Conservation (phyloP, 345 rosid species). For the Populus deltoides region DNA sequence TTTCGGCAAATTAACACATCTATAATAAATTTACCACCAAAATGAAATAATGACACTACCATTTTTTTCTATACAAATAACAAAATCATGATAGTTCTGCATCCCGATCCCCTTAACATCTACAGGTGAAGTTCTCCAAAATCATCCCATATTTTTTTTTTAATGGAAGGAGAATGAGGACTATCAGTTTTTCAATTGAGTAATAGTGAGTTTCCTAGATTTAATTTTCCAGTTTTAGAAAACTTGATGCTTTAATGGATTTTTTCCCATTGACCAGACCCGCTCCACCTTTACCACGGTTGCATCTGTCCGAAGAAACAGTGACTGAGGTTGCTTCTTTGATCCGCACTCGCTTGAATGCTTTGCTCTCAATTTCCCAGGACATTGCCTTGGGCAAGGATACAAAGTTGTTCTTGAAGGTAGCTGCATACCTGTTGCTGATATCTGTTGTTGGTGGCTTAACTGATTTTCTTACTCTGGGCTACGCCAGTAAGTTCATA, state of each 20-base stretch:
- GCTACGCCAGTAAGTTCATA: conserved; percentile 60
- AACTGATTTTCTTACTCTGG: conserved; percentile 66
- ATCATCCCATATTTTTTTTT: background rate
- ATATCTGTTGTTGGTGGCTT: conserved; percentile 62
- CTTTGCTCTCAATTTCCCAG: conserved; percentile 55
- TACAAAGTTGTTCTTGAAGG: conserved; percentile 55
- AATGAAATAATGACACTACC: background rate
- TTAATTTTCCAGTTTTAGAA: background rate
- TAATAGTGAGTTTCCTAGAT: background rate
- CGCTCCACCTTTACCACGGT: conserved; percentile 76
- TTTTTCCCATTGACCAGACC: conserved; percentile 49
- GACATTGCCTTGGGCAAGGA: conserved; percentile 79
- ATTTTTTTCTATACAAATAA: background rate
- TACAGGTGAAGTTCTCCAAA: background rate
- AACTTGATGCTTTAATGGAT: conserved; percentile 14
- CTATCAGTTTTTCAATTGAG: background rate
- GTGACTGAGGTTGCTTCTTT: conserved; percentile 47
- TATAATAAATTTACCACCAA: background rate
- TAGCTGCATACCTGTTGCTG: conserved; percentile 56
- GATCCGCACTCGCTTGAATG: conserved; percentile 49
- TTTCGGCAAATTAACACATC: background rate
- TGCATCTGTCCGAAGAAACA: conserved; percentile 67
- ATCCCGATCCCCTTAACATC: background rate
- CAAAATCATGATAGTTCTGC: background rate
- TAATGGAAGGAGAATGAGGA: background rate